These are phyloP conservation scores for Silene latifolia DNA, from an alignment of 148 eudicot genomes.

Conservation along the genomic window DNA sequence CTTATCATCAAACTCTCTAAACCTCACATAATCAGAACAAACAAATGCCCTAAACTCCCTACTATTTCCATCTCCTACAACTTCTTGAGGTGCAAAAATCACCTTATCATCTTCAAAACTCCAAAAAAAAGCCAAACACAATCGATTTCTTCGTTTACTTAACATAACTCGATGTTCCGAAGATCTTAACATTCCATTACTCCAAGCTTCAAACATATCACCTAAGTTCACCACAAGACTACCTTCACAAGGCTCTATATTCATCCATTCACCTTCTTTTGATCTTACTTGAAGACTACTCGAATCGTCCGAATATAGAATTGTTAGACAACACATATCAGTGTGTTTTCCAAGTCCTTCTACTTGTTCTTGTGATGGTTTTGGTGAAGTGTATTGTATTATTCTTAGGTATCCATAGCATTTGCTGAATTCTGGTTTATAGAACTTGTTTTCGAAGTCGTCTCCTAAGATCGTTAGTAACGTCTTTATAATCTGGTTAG, in stretches of 20 bases:
- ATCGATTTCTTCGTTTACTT: conserved; percentile 42
- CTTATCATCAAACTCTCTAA: conserved; percentile 61
- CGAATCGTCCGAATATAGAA: conserved; percentile 66
- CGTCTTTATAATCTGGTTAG: conserved; percentile 46
- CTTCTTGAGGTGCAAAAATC: conserved; percentile 61
- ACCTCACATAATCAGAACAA: conserved; percentile 58
- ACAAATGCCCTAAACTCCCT: conserved; percentile 59
- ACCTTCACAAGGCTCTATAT: conserved; percentile 54
- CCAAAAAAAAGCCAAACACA: conserved; percentile 83
- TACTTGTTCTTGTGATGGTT: conserved; percentile 33
- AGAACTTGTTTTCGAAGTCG: conserved; percentile 40
- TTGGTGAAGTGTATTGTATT: conserved; percentile 64
- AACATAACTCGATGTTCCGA: conserved; percentile 80
- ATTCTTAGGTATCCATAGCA: conserved; percentile 81
- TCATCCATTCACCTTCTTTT: conserved; percentile 58
- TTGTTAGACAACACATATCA: conserved; percentile 85
- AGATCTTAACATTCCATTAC: conserved; percentile 68
- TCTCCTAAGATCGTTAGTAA: conserved; percentile 57
- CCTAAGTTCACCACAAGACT: conserved; percentile 76
- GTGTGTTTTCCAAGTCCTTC: conserved; percentile 94
- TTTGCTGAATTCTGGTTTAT: conserved; percentile 52
- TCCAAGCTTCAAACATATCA: conserved; percentile 92
- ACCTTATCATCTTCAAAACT: conserved; percentile 80
- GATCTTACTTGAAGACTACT: conserved; percentile 88
- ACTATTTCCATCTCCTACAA: conserved; percentile 48